Evolutionary conservation across 306 rosid genomes (phyloP).

Genomic region (Cucumis hystrix): DNA sequence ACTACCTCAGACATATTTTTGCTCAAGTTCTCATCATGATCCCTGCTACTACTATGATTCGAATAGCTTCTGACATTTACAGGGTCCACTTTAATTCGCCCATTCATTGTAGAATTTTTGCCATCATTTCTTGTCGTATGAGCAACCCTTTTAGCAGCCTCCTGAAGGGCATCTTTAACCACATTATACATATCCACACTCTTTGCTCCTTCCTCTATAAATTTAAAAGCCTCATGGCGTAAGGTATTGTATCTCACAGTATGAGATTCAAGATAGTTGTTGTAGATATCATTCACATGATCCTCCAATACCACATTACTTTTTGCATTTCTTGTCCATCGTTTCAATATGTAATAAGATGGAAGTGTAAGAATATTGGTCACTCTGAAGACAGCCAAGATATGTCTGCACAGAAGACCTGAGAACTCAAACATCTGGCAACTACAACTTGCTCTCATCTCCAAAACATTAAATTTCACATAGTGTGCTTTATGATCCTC

Average conservation of each 20-base stretch:
- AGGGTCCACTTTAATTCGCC: constrained; percentile 38
- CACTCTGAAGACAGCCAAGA: constrained; percentile 93
- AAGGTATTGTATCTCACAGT: constrained; percentile 86
- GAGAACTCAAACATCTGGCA: constrained; percentile 99
- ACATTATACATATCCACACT: constrained; percentile 50
- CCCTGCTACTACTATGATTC: constrained; percentile 24
- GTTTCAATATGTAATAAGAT: constrained; percentile 79
- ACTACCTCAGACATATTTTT: constrained; percentile 71
- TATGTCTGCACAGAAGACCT: constrained; percentile 95
- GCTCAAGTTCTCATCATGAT: constrained; percentile 36
- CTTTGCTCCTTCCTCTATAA: constrained; percentile 77
- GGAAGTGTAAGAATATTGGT: constrained; percentile 97
- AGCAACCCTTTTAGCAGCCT: constrained; percentile 60
- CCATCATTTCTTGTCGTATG: constrained; percentile 39
- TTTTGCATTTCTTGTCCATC: constrained; percentile 98
- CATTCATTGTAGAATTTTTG: constrained; percentile 38
- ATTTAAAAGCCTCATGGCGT: constrained; percentile 73
- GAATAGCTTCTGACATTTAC: constrained; percentile 27
- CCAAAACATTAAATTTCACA: constrained; percentile 80
- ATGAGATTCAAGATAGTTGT: constrained; percentile 89
- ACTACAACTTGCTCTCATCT: constrained; percentile 84
- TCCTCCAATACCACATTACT: constrained; percentile 83
- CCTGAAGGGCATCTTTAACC: constrained; percentile 59
- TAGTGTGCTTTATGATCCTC: constrained; percentile 75
- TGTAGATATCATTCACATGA: constrained; percentile 53